Conservation (phyloP, 306 rosid species). For the Myrica gale region DNA sequence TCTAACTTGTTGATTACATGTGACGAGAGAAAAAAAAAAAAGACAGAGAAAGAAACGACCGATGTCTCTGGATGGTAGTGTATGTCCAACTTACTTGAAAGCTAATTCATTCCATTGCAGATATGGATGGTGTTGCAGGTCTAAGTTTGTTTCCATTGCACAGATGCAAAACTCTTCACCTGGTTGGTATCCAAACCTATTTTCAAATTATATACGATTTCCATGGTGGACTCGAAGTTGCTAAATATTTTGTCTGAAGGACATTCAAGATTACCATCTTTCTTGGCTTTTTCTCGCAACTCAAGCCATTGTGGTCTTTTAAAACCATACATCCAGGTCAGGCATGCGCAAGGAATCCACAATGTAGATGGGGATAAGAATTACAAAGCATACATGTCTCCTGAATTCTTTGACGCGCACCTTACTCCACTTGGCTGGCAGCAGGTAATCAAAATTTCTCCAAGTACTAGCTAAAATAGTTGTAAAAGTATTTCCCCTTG, state of each 20-base stretch:
- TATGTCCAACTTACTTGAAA: conserved; percentile 10
- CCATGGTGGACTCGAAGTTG: conserved; percentile 30
- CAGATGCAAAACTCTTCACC: conserved; percentile 52
- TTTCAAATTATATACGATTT: conserved; percentile 17
- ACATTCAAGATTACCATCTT: conserved; percentile 37
- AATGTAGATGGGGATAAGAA: conserved; percentile 54
- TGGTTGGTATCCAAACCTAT: conserved; percentile 38
- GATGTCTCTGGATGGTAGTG: background rate
- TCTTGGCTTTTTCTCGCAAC: conserved; percentile 31
- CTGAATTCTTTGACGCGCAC: conserved; percentile 51
- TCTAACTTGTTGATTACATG: background rate
- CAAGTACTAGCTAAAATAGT: background rate
- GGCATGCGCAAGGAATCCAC: conserved; percentile 62
- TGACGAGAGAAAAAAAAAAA: background rate
- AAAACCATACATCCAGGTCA: conserved; percentile 50
- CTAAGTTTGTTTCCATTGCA: conserved; percentile 48
- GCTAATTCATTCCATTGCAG: conserved; percentile 30
- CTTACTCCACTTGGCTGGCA: conserved; percentile 57
- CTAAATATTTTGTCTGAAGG: conserved; percentile 27
- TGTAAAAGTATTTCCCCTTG: background rate
- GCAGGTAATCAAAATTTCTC: conserved; percentile 30
- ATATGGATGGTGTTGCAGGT: conserved; percentile 55
- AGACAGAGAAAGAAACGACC: background rate
- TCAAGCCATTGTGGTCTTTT: conserved; percentile 34
- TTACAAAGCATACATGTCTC: conserved; percentile 46